Conservation (phyloP, 192 early-diverging fungal genomes). For the Coemansia nantahalensis region DNA sequence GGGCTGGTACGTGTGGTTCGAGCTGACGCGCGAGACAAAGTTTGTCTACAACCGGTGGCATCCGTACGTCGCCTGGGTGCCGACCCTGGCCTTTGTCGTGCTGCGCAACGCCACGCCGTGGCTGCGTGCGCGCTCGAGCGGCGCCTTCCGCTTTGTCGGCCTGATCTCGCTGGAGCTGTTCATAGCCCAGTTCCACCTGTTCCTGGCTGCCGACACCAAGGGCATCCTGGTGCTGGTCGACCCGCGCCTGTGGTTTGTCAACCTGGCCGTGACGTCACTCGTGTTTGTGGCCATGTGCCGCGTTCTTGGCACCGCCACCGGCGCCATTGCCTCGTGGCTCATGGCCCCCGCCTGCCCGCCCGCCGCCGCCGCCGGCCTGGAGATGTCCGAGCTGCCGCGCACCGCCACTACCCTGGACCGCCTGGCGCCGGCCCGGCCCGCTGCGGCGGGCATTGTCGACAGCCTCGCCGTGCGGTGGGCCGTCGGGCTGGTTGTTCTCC, state of each 20-base stretch:
- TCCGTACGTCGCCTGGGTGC: slow-evolving; percentile 63
- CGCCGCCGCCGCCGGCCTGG: slow-evolving; percentile 5
- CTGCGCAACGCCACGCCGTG: slow-evolving; percentile 61
- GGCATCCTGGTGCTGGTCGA: slow-evolving; percentile 62
- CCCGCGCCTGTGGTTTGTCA: slow-evolving; percentile 54
- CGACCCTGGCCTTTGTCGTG: slow-evolving; percentile 61
- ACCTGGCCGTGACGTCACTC: slow-evolving; percentile 43
- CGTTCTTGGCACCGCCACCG: slow-evolving; percentile 51
- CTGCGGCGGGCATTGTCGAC: slow-evolving; percentile 2
- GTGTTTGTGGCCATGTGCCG: slow-evolving; percentile 56
- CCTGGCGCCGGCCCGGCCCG: slow-evolving; percentile 12
- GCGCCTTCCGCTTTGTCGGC: slow-evolving; percentile 60
- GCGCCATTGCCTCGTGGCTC: slow-evolving; percentile 28
- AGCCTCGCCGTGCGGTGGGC: slow-evolving; percentile 20
- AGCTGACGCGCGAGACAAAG: slow-evolving; percentile 52
- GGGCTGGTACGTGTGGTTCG: slow-evolving; percentile 56
- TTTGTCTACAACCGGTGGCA: slow-evolving; percentile 65
- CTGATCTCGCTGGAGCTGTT: slow-evolving; percentile 71
- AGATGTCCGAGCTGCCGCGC: slow-evolving; percentile 19
- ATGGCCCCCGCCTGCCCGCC: slow-evolving; percentile 6
- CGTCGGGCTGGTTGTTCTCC: background rate
- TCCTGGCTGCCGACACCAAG: slow-evolving; percentile 72
- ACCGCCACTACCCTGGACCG: slow-evolving; percentile 17
- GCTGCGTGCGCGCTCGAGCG: slow-evolving; percentile 56
- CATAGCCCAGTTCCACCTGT: slow-evolving; percentile 77